Evolutionary conservation across 805 yeast genomes (phyloP).

Genomic region (Vanderwaltozyma tropicalis): DNA sequence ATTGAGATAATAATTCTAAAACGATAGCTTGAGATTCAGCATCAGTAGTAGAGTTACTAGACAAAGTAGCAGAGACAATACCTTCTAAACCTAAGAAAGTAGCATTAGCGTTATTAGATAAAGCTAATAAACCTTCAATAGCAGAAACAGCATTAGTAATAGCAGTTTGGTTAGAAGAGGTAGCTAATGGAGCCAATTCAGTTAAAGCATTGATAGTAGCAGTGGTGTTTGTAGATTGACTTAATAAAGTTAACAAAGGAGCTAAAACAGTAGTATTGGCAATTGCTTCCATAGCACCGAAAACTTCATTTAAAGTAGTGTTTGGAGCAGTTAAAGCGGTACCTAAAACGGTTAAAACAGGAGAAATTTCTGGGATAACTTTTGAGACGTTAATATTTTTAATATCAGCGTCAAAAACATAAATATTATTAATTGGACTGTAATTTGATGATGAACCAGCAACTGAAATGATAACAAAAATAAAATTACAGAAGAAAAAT

Average conservation of each 20-base stretch:
- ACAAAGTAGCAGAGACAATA: conserved; percentile 8
- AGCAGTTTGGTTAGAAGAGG: conserved; percentile 8
- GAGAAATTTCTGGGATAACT: conserved; percentile 23
- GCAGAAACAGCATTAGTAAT: conserved; percentile 9
- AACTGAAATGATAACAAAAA: conserved; percentile 23
- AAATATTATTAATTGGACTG: conserved; percentile 23
- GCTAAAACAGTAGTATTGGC: conserved; percentile 20
- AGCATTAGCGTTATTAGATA: conserved; percentile 11
- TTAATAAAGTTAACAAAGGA: conserved; percentile 23
- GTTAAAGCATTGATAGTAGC: conserved; percentile 19
- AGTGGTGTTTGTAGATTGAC: conserved; percentile 15
- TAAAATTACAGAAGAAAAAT: conserved; percentile 19
- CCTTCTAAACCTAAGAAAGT: conserved; percentile 14
- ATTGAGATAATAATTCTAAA: conserved; percentile 15
- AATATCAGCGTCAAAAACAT: conserved; percentile 26
- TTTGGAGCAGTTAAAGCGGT: conserved; percentile 20
- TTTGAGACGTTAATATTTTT: conserved; percentile 26
- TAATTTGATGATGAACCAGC: conserved; percentile 26
- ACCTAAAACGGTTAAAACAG: conserved; percentile 21
- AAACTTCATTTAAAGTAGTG: conserved; percentile 10
- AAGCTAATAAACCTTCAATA: conserved; percentile 10
- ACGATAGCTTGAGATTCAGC: conserved; percentile 9
- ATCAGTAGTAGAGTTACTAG: conserved; percentile 4
- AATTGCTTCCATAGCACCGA: conserved; percentile 17
- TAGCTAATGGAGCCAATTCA: conserved; percentile 21